Evolutionary conservation across 179 eudicot genomes (phyloP).

Genomic region (Dionaea muscipula): DNA sequence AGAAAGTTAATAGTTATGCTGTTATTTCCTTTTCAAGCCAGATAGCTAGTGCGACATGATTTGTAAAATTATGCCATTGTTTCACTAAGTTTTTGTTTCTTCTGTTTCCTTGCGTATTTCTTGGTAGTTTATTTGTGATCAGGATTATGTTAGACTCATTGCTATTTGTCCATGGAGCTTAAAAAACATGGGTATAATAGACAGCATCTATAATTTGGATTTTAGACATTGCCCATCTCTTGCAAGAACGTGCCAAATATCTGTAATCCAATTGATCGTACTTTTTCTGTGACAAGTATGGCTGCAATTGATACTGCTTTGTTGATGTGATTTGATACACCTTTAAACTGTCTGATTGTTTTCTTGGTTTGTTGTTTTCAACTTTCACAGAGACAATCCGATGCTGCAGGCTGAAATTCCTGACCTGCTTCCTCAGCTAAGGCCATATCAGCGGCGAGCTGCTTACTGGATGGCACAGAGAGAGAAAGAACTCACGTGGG

Average conservation of each 20-base stretch:
- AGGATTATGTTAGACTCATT: background rate
- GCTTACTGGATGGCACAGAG: slow-evolving; percentile 88
- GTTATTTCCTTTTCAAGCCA: too few relatives aligned
- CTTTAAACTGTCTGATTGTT: background rate
- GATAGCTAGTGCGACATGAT: background rate
- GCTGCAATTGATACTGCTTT: background rate
- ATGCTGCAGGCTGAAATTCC: slow-evolving; percentile 59
- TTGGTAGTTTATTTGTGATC: too few relatives aligned
- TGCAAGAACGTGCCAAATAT: too few relatives aligned
- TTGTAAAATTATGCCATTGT: background rate
- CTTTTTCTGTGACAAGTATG: too few relatives aligned
- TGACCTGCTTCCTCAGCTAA: slow-evolving; percentile 71
- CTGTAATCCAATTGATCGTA: too few relatives aligned
- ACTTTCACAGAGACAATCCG: slow-evolving; percentile 43
- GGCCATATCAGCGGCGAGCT: slow-evolving; percentile 97
- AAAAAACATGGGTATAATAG: too few relatives aligned
- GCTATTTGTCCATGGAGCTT: too few relatives aligned
- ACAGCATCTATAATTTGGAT: too few relatives aligned
- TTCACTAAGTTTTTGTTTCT: background rate
- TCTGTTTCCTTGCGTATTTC: background rate
- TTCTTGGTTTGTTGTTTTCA: background rate
- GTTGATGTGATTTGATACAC: background rate
- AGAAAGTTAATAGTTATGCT: too few relatives aligned
- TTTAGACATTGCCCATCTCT: too few relatives aligned
- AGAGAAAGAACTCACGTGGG: slow-evolving; percentile 47